phyloP scores from a whole-genome alignment of 2,329 filamentous ascomycete species.

The Hansfordia pulvinata region DNA sequence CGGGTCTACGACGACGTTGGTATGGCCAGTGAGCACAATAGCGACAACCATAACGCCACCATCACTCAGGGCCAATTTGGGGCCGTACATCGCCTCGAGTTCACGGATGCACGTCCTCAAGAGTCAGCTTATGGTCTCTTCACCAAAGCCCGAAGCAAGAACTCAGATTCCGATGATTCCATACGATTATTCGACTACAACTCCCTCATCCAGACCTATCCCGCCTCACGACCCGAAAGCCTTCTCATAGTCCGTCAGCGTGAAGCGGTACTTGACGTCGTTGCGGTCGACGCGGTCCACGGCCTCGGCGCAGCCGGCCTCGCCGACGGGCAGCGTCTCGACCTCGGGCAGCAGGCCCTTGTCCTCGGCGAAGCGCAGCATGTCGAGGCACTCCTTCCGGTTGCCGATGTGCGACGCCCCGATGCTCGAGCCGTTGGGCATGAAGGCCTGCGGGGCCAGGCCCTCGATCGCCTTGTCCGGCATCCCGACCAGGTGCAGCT shows the following conservation, averaged over 20 bases:
- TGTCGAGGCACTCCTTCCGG: constrained; percentile 41
- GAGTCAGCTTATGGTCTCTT: no score
- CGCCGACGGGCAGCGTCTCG: constrained; percentile 49
- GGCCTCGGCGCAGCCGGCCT: constrained; percentile 55
- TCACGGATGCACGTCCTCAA: no score
- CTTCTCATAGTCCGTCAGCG: constrained; percentile 54
- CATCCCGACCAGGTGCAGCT: constrained; percentile 44
- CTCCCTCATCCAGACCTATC: no score
- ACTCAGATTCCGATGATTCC: no score
- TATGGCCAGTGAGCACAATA: no score
- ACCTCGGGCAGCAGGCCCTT: constrained; percentile 33
- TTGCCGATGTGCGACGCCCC: constrained; percentile 45
- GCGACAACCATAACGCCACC: no score
- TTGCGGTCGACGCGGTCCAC: constrained; percentile 57
- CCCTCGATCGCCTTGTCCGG: constrained; percentile 34
- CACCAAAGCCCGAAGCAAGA: no score
- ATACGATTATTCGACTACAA: no score
- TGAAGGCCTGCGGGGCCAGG: constrained; percentile 26
- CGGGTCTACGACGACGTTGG: no score
- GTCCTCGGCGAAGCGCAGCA: constrained; percentile 45
- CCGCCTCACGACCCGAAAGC: constrained; percentile 33
- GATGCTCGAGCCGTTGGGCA: constrained; percentile 22
- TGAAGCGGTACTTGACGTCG: constrained; percentile 60
- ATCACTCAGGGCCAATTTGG: no score
- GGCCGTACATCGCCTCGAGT: no score